Conservation (phyloP, 73 alveolate species). For the Durusdinium trenchii region DNA sequence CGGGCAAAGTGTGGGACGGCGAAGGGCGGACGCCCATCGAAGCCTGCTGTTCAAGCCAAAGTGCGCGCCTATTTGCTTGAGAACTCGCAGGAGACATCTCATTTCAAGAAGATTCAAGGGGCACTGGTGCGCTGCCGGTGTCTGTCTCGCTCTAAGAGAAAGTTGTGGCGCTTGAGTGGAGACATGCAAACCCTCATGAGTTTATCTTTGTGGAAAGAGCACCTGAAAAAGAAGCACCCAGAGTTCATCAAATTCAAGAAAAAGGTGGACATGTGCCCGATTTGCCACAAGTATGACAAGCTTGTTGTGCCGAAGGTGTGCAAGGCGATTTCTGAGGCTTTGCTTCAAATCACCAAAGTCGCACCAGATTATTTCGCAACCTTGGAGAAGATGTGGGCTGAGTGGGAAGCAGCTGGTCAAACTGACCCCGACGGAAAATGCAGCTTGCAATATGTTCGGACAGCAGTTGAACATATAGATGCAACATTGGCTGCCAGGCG, state of each 20-base stretch:
- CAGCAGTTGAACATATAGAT: background rate
- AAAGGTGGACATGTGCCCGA: slow-evolving; percentile 43
- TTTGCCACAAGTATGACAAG: slow-evolving; percentile 30
- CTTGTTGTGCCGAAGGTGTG: slow-evolving; percentile 3
- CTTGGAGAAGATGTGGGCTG: background rate
- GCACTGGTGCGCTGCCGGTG: slow-evolving; percentile 17
- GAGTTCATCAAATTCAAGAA: slow-evolving; percentile 31
- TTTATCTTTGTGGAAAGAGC: background rate
- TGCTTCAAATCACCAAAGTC: background rate
- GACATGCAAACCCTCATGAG: slow-evolving; percentile 8
- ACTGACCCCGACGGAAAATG: slow-evolving; percentile 41
- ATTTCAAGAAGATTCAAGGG: background rate
- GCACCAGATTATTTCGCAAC: background rate
- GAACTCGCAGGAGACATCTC: background rate
- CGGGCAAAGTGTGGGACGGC: background rate
- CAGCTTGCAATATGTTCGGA: slow-evolving; percentile 14
- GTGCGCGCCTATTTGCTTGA: background rate
- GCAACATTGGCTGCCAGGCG: background rate
- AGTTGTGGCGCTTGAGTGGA: background rate
- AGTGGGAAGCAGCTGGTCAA: background rate
- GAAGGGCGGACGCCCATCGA: background rate
- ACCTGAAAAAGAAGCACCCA: background rate
- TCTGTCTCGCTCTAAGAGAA: background rate
- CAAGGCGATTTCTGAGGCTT: background rate
- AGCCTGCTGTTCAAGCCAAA: background rate